Conservation (phyloP, 352 stramenopile species). For the Phytophthora uliginosa region DNA sequence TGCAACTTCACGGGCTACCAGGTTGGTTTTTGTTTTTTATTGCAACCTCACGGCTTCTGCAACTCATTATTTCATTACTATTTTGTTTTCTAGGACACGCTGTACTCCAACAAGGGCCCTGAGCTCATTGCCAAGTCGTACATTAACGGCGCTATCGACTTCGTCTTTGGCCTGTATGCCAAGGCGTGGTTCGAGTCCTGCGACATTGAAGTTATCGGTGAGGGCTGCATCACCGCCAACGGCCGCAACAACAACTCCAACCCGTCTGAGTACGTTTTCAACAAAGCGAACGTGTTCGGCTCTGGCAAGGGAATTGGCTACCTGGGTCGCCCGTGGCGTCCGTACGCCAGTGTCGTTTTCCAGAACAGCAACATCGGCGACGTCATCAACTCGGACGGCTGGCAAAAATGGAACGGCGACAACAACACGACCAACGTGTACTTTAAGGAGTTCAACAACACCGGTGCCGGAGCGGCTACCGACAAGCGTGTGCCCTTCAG, state of each 20-base stretch:
- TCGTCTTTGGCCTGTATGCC: neutral
- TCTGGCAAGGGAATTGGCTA: neutral
- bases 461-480: neutral
- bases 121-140: slow-evolving; percentile 2
- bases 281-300: neutral
- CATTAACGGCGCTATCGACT: slow-evolving; percentile 6
- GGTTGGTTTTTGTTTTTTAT: no score
- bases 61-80: neutral
- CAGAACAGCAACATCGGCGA: slow-evolving; percentile 2
- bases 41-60: no score
- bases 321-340: slow-evolving; percentile 5
- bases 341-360: slow-evolving; percentile 1
- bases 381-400: slow-evolving; percentile 1
- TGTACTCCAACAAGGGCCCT: slow-evolving; percentile 1
- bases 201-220: neutral
- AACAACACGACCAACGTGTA: slow-evolving; percentile 1
- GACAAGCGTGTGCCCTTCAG: slow-evolving; percentile 5
- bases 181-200: slow-evolving; percentile 8
- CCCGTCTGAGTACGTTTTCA: slow-evolving; percentile 1
- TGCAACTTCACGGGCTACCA: neutral
- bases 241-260: neutral
- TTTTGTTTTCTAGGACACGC: neutral
- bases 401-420: slow-evolving; percentile 3
- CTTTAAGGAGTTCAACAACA: slow-evolving; percentile 7
- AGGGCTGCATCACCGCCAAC: neutral